phyloP scores from a whole-genome alignment of 2,329 filamentous ascomycete species.

The Claviceps purpurea region DNA sequence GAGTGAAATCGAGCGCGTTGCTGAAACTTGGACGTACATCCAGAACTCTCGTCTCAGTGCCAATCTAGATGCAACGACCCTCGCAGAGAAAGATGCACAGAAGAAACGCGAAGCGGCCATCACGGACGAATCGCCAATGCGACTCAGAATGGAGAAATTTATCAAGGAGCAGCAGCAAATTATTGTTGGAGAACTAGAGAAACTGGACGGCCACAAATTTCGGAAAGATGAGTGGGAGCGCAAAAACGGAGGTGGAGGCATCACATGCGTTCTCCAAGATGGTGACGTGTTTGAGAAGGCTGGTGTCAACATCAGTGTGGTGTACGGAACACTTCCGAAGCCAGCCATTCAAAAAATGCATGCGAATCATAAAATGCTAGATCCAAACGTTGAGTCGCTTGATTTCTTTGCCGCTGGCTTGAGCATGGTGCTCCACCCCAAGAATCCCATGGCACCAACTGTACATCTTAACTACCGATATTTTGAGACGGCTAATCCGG shows the following conservation, averaged over 20 bases:
- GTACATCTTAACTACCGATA: slow-evolving; percentile 98
- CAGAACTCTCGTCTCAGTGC: slow-evolving; percentile 30
- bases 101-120: slow-evolving; percentile 59
- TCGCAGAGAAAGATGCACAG: slow-evolving; percentile 74
- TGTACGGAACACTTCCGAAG: slow-evolving; percentile 82
- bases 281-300: slow-evolving; percentile 97
- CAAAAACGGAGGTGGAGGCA: slow-evolving; percentile 80
- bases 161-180: slow-evolving; percentile 85
- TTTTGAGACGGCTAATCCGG: slow-evolving; percentile 84
- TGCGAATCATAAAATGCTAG: slow-evolving; percentile 84
- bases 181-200: slow-evolving; percentile 73
- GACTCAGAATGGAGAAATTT: slow-evolving; percentile 91
- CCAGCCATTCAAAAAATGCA: slow-evolving; percentile 87
- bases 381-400: slow-evolving; percentile 62
- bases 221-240: slow-evolving; percentile 75
- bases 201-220: slow-evolving; percentile 74
- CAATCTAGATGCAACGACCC: slow-evolving; percentile 49
- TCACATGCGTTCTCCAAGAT: slow-evolving; percentile 88
- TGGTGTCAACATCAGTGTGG: slow-evolving; percentile 86
- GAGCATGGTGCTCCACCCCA: slow-evolving; percentile 83
- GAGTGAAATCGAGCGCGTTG: not conserved
- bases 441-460: slow-evolving; percentile 93
- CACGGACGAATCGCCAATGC: slow-evolving; percentile 76
- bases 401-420: slow-evolving; percentile 93
- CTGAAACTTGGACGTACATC: not conserved